A percentile compares a stretch with the other conserved stretches of the same genome.
Evolutionary conservation across 352 stramenopile genomes (phyloP).

Genomic region (Pseudoperonospora humuli): DNA sequence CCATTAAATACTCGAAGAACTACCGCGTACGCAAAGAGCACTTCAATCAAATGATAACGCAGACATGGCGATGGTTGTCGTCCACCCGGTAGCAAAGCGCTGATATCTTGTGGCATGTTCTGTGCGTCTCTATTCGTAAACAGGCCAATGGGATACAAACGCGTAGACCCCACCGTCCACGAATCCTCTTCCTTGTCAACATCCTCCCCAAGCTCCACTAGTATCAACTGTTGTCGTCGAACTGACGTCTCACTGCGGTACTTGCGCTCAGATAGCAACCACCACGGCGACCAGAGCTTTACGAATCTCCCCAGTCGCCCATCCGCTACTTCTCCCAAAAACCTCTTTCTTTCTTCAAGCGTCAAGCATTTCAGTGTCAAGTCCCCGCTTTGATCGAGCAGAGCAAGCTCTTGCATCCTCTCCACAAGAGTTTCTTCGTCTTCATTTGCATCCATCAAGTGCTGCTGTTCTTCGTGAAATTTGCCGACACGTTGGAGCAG

Average conservation of each 20-base stretch:
- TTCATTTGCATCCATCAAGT: conserved; percentile 3
- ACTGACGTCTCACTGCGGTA: conserved; percentile 50
- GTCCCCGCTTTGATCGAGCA: conserved; percentile 33
- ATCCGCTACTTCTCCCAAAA: conserved; percentile 55
- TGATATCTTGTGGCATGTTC: conserved; percentile 30
- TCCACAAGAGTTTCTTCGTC: conserved; percentile 28
- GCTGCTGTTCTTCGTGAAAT: conserved; percentile 45
- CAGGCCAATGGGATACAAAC: conserved; percentile 38
- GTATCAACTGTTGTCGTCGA: conserved; percentile 34
- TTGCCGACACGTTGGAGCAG: conserved; percentile 44
- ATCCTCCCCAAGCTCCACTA: conserved; percentile 30
- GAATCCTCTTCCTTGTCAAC: conserved; percentile 3
- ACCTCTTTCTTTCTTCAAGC: conserved; percentile 39
- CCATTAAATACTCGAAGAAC: conserved; percentile 71
- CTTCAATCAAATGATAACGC: conserved; percentile 53
- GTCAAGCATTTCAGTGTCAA: conserved; percentile 64
- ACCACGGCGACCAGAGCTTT: conserved; percentile 68
- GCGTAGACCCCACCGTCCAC: conserved; percentile 2
- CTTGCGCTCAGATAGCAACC: conserved; percentile 30
- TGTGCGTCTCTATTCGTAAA: conserved; percentile 36
- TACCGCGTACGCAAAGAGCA: conserved; percentile 64
- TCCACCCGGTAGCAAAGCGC: conserved; percentile 21
- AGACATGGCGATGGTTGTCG: conserved; percentile 34
- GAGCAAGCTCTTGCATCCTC: conserved; percentile 39
- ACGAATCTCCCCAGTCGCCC: conserved; percentile 59